Evolutionary conservation across 805 yeast genomes (phyloP), one percentile per base, ranked within the genome.

Genomic region (Kregervanrija pseudodelftensis): DNA sequence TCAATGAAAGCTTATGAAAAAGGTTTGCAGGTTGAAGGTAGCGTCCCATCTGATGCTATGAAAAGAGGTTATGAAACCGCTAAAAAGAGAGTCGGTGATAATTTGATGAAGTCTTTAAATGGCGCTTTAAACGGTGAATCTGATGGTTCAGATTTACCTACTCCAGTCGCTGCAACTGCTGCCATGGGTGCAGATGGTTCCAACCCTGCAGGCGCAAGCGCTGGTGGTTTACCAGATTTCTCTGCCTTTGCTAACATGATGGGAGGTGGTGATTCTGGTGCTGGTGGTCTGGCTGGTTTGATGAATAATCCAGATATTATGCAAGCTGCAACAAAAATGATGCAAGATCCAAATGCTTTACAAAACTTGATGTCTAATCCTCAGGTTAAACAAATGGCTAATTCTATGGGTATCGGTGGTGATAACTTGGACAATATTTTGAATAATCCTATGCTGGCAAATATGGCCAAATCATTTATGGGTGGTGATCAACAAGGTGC

Each of bases 21-120:
- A 52, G 99, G 96, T 35, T 66, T 93, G 53, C 89, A 85, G 46
- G 78, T 79, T 46, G 98, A 93, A 68, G 96, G 97, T 37, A 85
- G 79, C 38, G 67, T 70, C 22, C 88, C 91, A 39, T 78, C 90
- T 8, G 95, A 85, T 36, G 90, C 93, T 13, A 91, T 91, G 96
- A 77, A 76, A 65, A 82, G 82, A 60, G 99, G 96, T 43, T 89
- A 80, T 62, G 96, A 91, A 64, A 86, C 96, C 33, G 97, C 97
- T 17, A 86, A 87, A 70, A 78, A 77, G 65, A 82, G 90, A 62
- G 87, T 85, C 35, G 88, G 85, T 57, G 90, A 83, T 59, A 85
- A 87, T 44, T 67, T 82, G 52, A 79, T 73, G 44, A 49, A 63
- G 30, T 55, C 70, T 17, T 66, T 71, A 34, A 66, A 58, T n/a